These are phyloP conservation scores for Sporothrix sp. DNA, from an alignment of 2,329 filamentous ascomycete genomes.

Conservation along the genomic window DNA sequence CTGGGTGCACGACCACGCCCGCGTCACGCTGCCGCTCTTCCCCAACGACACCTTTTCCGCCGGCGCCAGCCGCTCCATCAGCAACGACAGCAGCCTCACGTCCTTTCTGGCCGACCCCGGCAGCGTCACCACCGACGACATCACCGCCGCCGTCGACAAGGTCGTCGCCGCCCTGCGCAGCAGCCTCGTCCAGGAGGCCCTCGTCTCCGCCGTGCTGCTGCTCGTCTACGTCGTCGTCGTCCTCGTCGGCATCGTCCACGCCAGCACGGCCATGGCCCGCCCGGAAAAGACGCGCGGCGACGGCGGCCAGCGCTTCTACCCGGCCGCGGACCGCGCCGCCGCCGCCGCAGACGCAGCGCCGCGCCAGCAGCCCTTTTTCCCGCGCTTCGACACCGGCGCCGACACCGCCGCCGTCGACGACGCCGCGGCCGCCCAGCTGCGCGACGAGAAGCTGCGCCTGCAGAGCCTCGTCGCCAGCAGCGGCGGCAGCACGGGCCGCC, in stretches of 20 bases:
- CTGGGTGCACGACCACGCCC: slow-evolving; percentile 82
- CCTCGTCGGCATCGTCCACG: slow-evolving; percentile 61
- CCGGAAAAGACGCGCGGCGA: slow-evolving; percentile 52
- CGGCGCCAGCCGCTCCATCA: slow-evolving; percentile 55
- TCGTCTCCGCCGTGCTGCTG: slow-evolving; percentile 67
- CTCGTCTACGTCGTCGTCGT: slow-evolving; percentile 70
- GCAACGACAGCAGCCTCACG: slow-evolving; percentile 49
- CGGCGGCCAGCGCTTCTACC: slow-evolving; percentile 37
- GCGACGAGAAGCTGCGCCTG: slow-evolving; percentile 23
- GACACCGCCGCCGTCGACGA: slow-evolving; percentile 14
- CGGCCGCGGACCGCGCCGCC: background rate
- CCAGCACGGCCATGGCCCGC: slow-evolving; percentile 49
- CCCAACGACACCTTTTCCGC: slow-evolving; percentile 73
- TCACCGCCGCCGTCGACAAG: slow-evolving; percentile 63
- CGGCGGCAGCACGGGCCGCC: slow-evolving; percentile 9
- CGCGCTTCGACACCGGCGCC: slow-evolving; percentile 10
- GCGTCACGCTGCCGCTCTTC: slow-evolving; percentile 70
- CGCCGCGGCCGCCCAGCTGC: slow-evolving; percentile 14
- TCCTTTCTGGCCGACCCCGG: slow-evolving; percentile 71
- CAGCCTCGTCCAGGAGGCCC: slow-evolving; percentile 63
- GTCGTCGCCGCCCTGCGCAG: slow-evolving; percentile 59
- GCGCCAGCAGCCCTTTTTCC: slow-evolving; percentile 9
- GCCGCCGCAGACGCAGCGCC: slow-evolving; percentile 15
- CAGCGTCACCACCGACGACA: slow-evolving; percentile 65
- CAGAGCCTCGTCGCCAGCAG: background rate